Evolutionary conservation across 768 basidiomycete genomes (phyloP).

Genomic region (Auriscalpium orientale): DNA sequence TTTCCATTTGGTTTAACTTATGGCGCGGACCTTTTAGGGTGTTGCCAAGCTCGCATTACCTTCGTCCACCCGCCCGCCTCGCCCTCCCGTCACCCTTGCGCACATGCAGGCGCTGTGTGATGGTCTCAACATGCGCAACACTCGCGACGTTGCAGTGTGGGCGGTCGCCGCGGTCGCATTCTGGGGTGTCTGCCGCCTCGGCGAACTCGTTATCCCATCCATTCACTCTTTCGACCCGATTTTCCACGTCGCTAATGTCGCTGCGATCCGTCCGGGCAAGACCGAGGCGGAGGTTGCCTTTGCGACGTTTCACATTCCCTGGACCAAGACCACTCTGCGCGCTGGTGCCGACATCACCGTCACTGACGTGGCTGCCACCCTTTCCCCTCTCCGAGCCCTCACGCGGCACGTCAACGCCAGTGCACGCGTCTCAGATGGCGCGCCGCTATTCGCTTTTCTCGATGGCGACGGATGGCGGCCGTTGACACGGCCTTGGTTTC

Average conservation of each 20-base stretch:
- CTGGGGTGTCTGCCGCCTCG: background rate
- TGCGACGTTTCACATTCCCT: background rate
- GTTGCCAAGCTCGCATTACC: background rate
- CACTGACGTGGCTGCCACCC: background rate
- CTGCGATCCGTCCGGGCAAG: background rate
- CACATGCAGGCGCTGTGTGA: background rate
- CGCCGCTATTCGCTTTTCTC: background rate
- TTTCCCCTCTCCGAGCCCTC: background rate
- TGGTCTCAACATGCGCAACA: background rate
- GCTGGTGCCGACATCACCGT: background rate
- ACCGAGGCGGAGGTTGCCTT: background rate
- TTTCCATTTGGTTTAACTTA: background rate
- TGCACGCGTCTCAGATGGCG: background rate
- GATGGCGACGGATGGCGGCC: background rate
- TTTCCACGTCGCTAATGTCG: background rate
- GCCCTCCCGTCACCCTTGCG: background rate
- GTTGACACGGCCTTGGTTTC: slow-evolving; percentile 5
- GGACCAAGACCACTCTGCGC: background rate
- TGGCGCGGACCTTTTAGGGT: background rate
- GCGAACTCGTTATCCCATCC: background rate
- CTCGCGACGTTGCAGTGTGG: background rate
- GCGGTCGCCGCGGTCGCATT: background rate
- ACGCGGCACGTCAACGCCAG: background rate
- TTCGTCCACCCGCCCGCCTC: background rate
- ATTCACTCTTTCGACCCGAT: background rate